Conservation (phyloP, 2,329 filamentous ascomycete species). For the Colletotrichum coccodes region DNA sequence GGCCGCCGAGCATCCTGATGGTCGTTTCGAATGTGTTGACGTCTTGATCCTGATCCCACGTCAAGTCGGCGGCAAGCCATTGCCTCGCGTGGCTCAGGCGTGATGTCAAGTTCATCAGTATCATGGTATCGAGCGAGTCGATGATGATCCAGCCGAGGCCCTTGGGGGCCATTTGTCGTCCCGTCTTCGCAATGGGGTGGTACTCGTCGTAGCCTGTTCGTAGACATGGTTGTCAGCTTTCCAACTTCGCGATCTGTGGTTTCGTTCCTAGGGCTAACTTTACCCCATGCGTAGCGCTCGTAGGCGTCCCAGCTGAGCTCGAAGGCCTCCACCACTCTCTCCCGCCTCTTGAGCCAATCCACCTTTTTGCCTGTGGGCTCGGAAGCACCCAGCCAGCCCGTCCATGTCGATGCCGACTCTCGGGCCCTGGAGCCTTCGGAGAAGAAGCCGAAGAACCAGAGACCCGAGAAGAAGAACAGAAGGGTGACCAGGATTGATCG, state of each 20-base stretch:
- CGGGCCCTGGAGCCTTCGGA: slow-evolving; percentile 45
- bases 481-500: slow-evolving; percentile 64
- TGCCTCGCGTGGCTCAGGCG: slow-evolving; percentile 85
- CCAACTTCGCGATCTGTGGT: not conserved
- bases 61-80: slow-evolving; percentile 85
- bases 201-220: slow-evolving; percentile 85
- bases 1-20: slow-evolving; percentile 94
- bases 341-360: slow-evolving; percentile 82
- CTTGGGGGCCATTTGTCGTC: slow-evolving; percentile 84
- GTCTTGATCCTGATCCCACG: slow-evolving; percentile 92
- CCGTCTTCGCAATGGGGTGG: slow-evolving; percentile 82
- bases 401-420: slow-evolving; percentile 57
- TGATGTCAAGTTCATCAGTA: slow-evolving; percentile 96
- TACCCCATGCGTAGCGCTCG: slow-evolving; percentile 93
- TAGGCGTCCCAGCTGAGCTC: slow-evolving; percentile 93
- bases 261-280: slow-evolving; percentile 43
- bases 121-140: slow-evolving; percentile 94
- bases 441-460: slow-evolving; percentile 79
- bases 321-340: slow-evolving; percentile 90
- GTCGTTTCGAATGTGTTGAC: slow-evolving; percentile 99
- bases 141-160: slow-evolving; percentile 99
- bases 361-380: slow-evolving; percentile 54
- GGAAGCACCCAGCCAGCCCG: slow-evolving; percentile 63
- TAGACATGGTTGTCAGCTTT: slow-evolving; percentile 9
- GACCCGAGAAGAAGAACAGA: slow-evolving; percentile 61